Evolutionary conservation across 2,329 filamentous ascomycete species (phyloP).

Genomic region (Ophiostoma piceae): DNA sequence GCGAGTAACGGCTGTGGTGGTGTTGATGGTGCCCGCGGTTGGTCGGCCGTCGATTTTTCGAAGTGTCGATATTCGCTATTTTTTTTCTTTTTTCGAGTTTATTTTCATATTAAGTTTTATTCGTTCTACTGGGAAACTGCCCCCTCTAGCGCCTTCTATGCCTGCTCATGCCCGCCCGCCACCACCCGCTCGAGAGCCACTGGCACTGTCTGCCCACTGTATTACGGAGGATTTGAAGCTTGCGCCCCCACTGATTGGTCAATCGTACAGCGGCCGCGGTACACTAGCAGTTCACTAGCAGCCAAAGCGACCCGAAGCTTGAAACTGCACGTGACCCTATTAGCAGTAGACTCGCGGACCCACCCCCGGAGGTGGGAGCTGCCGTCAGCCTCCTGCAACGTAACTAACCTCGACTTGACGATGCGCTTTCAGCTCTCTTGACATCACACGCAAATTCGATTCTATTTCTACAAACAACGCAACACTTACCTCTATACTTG

Average conservation of each 20-base stretch:
- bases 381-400: constrained; percentile 13
- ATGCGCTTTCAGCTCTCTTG: not conserved
- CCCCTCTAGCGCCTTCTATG: not conserved
- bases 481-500: not conserved
- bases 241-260: constrained; percentile 21
- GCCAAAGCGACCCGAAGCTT: not conserved
- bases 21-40: constrained; percentile 3
- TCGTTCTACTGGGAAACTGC: constrained; percentile 13
- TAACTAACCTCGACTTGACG: not conserved
- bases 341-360: not conserved
- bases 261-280: constrained; percentile 16
- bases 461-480: not conserved
- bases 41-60: constrained; percentile 16
- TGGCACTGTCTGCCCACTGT: not conserved
- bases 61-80: constrained; percentile 17
- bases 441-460: not conserved
- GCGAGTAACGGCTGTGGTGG: not conserved
- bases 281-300: not conserved
- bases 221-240: constrained; percentile 9
- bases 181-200: not conserved
- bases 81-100: constrained; percentile 11
- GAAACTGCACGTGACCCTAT: constrained; percentile 14
- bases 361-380: constrained; percentile 11
- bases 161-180: constrained; percentile 1
- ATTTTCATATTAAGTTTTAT: constrained; percentile 17